Base-by-base conservation (phyloP, 2,329 filamentous ascomycete genomes). In the Fusarium ambrosium region DNA sequence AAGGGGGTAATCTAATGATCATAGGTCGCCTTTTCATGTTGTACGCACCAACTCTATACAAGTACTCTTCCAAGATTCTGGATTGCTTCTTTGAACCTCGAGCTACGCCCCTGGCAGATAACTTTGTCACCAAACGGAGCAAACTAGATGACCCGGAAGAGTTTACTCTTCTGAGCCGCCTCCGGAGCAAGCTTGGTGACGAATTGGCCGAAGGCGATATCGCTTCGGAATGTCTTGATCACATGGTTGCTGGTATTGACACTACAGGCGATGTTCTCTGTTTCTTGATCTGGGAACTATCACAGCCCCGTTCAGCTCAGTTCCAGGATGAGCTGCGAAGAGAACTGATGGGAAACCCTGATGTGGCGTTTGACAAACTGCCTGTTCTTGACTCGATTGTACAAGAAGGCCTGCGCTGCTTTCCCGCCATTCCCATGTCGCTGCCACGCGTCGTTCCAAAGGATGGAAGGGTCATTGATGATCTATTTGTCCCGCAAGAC, bases 281-380 rank as follows among this genome's bases (percentile, higher is more conserved):
- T 75, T 93, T 93, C 77, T 84, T 93, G 11, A 91, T 93, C 88
- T 91, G 91, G 87, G 88, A 92, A 77, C 84, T 94, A 2, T 93
- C 92, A 1, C 88, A 89, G 72, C 89, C 90, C 1, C 80, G 85
- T 2, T 90, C 87, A 5, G 72, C 83, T 0, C 63, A 77, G 2
- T 83, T 89, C 53, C 91, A 93, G 79, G 77, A 82, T 8, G 83
- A 80, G 2, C 84, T 93, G 3, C 85, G 86, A n/a, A 76, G 83
- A 13, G 91, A 93, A 78, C 78, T 92, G 2, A 74, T 72, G 0
- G 77, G 81, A 2, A 85, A 86, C 53, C 80, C 84, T 0, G 79
- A 80, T 58, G 74, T 80, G 13, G 59, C 80, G 39, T 80, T 87
- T 73, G 88, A 90, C 62, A 85, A 86, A 69, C 81, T 92, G 2